Percentiles rank a stretch among this genome's conserved stretches.
Evolutionary conservation across 1,139 yeast species (phyloP).

Genomic region (Lipomyces yarrowii): DNA sequence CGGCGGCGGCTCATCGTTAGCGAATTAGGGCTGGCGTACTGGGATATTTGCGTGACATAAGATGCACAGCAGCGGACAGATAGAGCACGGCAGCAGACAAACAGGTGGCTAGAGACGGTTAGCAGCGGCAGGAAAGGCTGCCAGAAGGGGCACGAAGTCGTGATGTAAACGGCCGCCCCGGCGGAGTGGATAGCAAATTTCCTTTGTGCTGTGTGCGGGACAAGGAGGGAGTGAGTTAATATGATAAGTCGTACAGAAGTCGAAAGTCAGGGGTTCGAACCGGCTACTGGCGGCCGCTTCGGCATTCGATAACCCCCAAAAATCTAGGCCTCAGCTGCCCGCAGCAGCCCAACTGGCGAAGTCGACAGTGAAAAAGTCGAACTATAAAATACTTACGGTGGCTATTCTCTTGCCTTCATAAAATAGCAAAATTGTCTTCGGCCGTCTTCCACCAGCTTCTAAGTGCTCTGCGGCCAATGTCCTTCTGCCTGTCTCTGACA

Average conservation of each 20-base stretch:
- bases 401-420: not conserved
- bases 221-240: not conserved
- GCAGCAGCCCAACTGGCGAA: not conserved
- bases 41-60: not conserved
- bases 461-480: slow-evolving; percentile 33
- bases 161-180: not conserved
- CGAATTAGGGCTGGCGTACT: slow-evolving; percentile 1
- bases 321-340: slow-evolving; percentile 4
- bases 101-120: not conserved
- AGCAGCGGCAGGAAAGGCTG: not conserved
- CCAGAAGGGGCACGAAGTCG: not conserved
- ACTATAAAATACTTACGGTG: not conserved
- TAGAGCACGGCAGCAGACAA: not conserved
- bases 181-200: not conserved
- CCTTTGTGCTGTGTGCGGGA: not conserved
- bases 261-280: not conserved
- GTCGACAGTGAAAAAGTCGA: no score
- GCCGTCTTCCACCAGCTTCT: slow-evolving; percentile 39
- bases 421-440: slow-evolving; percentile 37
- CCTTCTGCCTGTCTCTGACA: slow-evolving; percentile 34
- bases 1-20: not conserved
- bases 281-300: slow-evolving; percentile 24
- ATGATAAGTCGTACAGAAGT: not conserved
- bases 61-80: not conserved
- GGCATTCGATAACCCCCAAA: slow-evolving; percentile 6